Base-by-base conservation (phyloP, 495 filamentous ascomycete species). In the Xylaria bambusicola region DNA sequence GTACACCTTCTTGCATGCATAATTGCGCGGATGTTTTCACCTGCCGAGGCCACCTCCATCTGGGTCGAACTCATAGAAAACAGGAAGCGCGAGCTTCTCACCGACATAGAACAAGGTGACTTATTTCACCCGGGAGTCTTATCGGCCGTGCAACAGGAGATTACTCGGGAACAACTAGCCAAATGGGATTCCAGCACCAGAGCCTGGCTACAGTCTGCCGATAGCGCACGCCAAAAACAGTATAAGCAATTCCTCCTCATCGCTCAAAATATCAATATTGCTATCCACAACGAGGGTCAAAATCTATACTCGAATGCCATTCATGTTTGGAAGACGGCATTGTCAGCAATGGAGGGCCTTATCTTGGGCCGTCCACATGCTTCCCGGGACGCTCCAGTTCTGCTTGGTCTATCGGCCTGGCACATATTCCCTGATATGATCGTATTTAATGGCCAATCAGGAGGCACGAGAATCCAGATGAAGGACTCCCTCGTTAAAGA, bases 351-450 rank as follows among this genome's bases (percentile, higher is more conserved):
- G 49, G 71, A 75, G 17, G 56, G 50, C 8, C 50, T 76, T 2
- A 38, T 73, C 27, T 26, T 20, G 2, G 71, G 72, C 5, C 57
- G 60, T 5, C 58, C 69, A 13, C 65, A 71, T 31, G 53, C 27
- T 13, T 60, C 67, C 7, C 23, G 62, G 5, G 51, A 62, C 45
- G 72, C 66, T 31, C 52, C 62, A 7, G 53, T 57, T n/a, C 40
- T 77, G 6, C 46, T 77, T 5, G 73, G 47, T 9, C 61, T 77
- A 4, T 60, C 57, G 7, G 60, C 72, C 3, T 77, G 73, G 75
- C 72, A 77, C 59, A n/a, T 77, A 5, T 77, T 72, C 59, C 72
- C 73, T 1, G 62, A 77, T 50, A 65, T 77, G 21, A 31, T 65
- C 3, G 67, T 75, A 2, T 51, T 69, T 47, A 21, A 45, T 15